Evolutionary conservation across 768 basidiomycete genomes (phyloP).

Genomic region (Glaciozyma antarctica): DNA sequence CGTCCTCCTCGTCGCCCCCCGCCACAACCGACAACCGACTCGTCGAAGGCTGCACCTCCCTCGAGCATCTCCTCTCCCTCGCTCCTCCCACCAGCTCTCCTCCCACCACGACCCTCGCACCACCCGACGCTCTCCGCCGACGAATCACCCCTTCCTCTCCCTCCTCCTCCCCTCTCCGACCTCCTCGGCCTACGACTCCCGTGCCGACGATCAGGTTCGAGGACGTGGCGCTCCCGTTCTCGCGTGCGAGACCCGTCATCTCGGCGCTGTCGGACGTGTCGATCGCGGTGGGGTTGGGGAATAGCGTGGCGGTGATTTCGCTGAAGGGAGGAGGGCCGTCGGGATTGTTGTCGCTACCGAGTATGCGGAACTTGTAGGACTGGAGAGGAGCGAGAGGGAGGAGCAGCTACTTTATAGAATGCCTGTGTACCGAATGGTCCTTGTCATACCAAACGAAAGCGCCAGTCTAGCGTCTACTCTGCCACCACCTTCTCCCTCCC

Average conservation of each 20-base stretch:
- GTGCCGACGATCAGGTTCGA: not conserved
- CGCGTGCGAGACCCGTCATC: conserved; percentile 11
- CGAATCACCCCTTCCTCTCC: not conserved
- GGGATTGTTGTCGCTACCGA: no score
- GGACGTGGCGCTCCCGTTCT: conserved; percentile 20
- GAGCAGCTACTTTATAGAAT: no score
- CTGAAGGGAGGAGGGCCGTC: no score
- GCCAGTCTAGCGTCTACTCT: no score
- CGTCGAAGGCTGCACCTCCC: conserved; percentile 2
- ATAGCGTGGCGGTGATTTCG: conserved; percentile 8
- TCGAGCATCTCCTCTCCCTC: not conserved
- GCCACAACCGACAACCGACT: conserved; percentile 1
- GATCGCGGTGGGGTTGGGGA: conserved; percentile 15
- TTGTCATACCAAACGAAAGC: no score
- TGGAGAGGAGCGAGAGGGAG: no score
- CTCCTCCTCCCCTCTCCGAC: not conserved
- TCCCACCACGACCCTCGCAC: no score
- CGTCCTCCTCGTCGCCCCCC: not conserved
- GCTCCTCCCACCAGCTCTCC: not conserved
- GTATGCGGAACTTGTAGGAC: no score
- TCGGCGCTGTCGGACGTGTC: not conserved
- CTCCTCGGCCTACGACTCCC: not conserved
- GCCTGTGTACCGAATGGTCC: no score
- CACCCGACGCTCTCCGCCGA: not conserved
- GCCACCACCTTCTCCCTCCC: not conserved